Evolutionary conservation across 371 early-diverging fungal species (phyloP), one percentile per base, ranked within the genome.

Genomic region (Mucor saturninus): DNA sequence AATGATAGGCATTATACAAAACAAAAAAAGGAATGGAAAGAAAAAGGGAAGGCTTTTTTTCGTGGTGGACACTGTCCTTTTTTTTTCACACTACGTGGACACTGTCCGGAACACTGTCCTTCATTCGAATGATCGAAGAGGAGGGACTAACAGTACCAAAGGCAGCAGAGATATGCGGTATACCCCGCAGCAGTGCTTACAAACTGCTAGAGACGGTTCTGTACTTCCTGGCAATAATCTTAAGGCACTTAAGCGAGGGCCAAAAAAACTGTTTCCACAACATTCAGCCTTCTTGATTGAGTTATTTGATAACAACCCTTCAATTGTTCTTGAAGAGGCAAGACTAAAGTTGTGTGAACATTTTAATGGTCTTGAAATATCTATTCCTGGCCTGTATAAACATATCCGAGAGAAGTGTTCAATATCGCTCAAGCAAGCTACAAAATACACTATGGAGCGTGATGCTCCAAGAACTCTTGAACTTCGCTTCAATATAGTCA

Each of bases 401-500:
- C 68, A 68, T 60, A 68, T 68, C 48, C 52, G 51, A n/a, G 61
- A 66, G 40, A 66, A 60, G 39, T 56, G 61, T 56, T 32, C 58
- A 32, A 26, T 61, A 51, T 61, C 57, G 42, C 39, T 66, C 30
- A 64, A 59, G 49, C 46, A 56, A 28, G 65, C 65, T 28, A 54
- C 43, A n/a, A 64, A 58, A 31, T 64, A 64, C 28, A 55, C 65
- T 8, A 4, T 4, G 2, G 58, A 55, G 32, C 21, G 37, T 1
- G 57, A 57, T 38, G 15, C 59, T 5, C 59, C 49, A 28, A 64
- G 54, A 26, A 61, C 43, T 10, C 2, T 61, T 0, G 2, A 61
- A 26, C 45, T 61, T 46, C 53, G 45, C 5, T 42, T 48, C 29
- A 26, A 48, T 48, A 28, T 48, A 28, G 9, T 29, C 29, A 28